A percentile compares a stretch with the other conserved stretches of the same genome.
phyloP scores from a whole-genome alignment of 2,329 filamentous ascomycete genomes.

The Colletotrichum tropicicola region DNA sequence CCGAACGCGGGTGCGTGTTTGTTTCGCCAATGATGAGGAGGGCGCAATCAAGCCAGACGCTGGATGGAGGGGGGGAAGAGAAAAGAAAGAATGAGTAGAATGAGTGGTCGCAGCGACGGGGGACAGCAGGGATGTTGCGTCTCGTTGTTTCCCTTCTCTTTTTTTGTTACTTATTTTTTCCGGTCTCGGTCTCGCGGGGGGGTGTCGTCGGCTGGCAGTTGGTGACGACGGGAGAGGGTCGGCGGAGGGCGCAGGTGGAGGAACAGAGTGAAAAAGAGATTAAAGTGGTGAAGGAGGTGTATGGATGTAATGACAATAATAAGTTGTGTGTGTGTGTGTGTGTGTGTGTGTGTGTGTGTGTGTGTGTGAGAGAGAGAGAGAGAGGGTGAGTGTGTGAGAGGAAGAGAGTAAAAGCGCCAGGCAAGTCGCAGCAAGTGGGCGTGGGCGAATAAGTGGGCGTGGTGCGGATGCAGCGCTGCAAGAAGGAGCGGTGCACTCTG shows the following conservation, averaged over 20 bases:
- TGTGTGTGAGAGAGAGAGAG: neutral
- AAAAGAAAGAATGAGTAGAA: constrained; percentile 9
- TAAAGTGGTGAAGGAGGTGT: neutral
- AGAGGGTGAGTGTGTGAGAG: constrained; percentile 1
- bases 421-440: constrained; percentile 9
- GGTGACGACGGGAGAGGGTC: neutral
- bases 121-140: neutral
- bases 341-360: neutral
- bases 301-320: constrained; percentile 21
- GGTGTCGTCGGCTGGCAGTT: neutral
- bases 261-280: neutral
- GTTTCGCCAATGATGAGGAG: constrained; percentile 27
- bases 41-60: constrained; percentile 13
- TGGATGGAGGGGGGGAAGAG: constrained; percentile 5
- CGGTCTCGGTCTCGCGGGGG: constrained; percentile 3
- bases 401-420: neutral
- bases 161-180: neutral
- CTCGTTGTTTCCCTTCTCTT: neutral
- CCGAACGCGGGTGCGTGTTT: constrained; percentile 21
- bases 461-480: constrained; percentile 21
- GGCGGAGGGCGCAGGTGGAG: neutral
- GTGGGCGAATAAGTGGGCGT: constrained; percentile 25
- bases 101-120: neutral
- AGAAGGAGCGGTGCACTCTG: constrained; percentile 3
- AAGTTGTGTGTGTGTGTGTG: constrained; percentile 3